Conservation (phyloP, 768 basidiomycete species). For the Scleroderma bovista region DNA sequence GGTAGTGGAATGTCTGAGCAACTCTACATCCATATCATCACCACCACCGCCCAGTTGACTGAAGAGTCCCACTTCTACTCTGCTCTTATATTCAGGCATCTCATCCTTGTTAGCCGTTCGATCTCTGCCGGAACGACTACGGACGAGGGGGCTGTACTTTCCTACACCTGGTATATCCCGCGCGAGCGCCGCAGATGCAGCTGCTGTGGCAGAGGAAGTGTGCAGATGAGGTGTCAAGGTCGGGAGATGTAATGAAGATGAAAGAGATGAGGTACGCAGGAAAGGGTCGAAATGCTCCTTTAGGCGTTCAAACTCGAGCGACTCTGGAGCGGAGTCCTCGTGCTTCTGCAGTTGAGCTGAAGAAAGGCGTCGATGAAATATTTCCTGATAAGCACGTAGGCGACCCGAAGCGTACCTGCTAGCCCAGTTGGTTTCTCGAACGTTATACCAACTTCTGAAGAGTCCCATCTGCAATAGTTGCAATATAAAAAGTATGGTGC, state of each 20-base stretch:
- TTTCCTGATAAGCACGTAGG: background rate
- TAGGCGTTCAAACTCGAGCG: conserved; percentile 86
- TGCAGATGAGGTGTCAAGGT: conserved; percentile 58
- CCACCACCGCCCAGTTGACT: conserved; percentile 52
- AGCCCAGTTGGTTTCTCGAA: conserved; percentile 97
- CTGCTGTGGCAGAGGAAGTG: conserved; percentile 79
- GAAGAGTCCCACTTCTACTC: conserved; percentile 58
- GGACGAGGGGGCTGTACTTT: conserved; percentile 64
- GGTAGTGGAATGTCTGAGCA: conserved; percentile 58
- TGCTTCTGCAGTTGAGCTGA: conserved; percentile 89
- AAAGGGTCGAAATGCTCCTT: conserved; percentile 98
- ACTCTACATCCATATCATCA: conserved; percentile 66
- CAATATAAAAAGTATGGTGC: conserved; percentile 91
- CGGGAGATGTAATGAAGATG: conserved; percentile 56
- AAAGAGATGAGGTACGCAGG: conserved; percentile 75
- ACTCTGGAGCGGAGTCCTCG: conserved; percentile 81
- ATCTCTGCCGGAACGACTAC: conserved; percentile 49
- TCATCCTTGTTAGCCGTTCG: conserved; percentile 68
- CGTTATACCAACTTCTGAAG: conserved; percentile 81
- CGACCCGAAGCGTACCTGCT: conserved; percentile 54
- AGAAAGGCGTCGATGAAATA: conserved; percentile 1
- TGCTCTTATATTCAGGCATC: conserved; percentile 69
- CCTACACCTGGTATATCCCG: conserved; percentile 81
- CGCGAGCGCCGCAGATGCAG: conserved; percentile 83
- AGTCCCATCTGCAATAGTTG: conserved; percentile 93